Evolutionary conservation across 192 early-diverging fungal species (phyloP).

Genomic region (Spizellomyces sp.): DNA sequence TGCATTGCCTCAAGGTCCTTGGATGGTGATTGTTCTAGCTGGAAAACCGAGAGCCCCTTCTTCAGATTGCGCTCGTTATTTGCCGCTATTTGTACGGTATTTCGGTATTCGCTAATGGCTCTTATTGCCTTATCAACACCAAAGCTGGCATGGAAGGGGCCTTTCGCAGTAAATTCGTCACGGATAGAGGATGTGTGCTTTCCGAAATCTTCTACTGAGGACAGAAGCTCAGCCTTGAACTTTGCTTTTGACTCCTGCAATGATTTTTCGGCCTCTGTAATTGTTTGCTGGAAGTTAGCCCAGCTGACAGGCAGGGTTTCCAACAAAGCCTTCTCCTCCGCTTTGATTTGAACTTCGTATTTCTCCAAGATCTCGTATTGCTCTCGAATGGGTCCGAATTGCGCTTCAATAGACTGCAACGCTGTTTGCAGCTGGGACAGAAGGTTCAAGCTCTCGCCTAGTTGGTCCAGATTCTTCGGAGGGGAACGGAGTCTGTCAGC

Average conservation of each 20-base stretch:
- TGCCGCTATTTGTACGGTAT: conserved; percentile 37
- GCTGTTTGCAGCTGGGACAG: conserved; percentile 54
- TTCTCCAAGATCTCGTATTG: conserved; percentile 66
- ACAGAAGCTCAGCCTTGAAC: conserved; percentile 56
- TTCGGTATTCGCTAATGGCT: conserved; percentile 50
- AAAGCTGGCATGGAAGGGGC: conserved; percentile 49
- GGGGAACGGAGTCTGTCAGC: conserved; percentile 50
- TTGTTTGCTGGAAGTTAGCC: conserved; percentile 51
- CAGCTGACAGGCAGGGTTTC: conserved; percentile 49
- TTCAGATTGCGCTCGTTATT: conserved; percentile 51
- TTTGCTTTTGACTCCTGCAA: conserved; percentile 61
- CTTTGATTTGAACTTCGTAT: conserved; percentile 64
- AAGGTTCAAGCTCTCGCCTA: conserved; percentile 53
- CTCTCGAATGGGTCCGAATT: conserved; percentile 62
- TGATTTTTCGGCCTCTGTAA: conserved; percentile 51
- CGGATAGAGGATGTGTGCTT: conserved; percentile 42
- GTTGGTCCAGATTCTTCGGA: conserved; percentile 59
- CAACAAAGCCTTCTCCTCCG: conserved; percentile 52
- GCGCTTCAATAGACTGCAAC: conserved; percentile 50
- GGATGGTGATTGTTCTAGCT: conserved; percentile 55
- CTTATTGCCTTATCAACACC: conserved; percentile 59
- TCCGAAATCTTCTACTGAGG: conserved; percentile 54
- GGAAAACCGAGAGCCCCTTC: conserved; percentile 59
- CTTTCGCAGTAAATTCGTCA: conserved; percentile 56
- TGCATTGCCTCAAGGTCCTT: conserved; percentile 55